phyloP scores from a whole-genome alignment of 352 stramenopile species.

The Globisporangium sylvaticum region DNA sequence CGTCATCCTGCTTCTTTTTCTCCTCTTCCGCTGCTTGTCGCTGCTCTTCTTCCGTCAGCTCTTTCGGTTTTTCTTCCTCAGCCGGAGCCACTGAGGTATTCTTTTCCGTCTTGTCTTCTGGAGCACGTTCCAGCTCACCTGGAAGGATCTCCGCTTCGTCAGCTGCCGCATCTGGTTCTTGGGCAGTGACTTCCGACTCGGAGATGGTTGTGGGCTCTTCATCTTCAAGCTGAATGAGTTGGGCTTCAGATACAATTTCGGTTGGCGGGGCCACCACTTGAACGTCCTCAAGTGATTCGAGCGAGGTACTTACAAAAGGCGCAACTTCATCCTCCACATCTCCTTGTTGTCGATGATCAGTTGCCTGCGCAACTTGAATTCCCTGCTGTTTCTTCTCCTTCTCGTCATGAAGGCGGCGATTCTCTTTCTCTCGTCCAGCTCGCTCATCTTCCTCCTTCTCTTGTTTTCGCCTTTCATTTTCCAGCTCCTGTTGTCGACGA shows the following conservation, averaged over 20 bases:
- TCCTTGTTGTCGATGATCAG: neutral
- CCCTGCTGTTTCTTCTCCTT: neutral
- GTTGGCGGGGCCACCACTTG: too few species aligned
- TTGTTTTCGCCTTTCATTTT: constrained; percentile 8
- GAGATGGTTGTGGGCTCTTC: neutral
- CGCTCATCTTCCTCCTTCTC: constrained; percentile 11
- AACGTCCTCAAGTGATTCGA: neutral
- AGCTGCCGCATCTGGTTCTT: neutral
- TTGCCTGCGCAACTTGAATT: neutral
- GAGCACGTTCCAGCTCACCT: neutral
- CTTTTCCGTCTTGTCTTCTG: neutral
- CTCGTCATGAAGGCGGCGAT: neutral
- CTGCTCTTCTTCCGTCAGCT: constrained; percentile 34
- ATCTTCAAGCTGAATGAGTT: neutral
- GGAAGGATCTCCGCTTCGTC: neutral
- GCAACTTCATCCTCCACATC: neutral
- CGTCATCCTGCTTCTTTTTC: constrained; percentile 58
- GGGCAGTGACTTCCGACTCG: neutral
- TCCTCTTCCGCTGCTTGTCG: constrained; percentile 34
- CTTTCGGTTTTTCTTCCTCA: constrained; percentile 14
- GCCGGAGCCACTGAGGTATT: too few species aligned
- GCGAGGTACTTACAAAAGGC: neutral
- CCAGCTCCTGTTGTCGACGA: constrained; percentile 6
- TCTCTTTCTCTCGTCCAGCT: neutral
- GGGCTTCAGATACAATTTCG: neutral